phyloP scores from a whole-genome alignment of 139 green algal genomes.

The Chlorella sp. region DNA sequence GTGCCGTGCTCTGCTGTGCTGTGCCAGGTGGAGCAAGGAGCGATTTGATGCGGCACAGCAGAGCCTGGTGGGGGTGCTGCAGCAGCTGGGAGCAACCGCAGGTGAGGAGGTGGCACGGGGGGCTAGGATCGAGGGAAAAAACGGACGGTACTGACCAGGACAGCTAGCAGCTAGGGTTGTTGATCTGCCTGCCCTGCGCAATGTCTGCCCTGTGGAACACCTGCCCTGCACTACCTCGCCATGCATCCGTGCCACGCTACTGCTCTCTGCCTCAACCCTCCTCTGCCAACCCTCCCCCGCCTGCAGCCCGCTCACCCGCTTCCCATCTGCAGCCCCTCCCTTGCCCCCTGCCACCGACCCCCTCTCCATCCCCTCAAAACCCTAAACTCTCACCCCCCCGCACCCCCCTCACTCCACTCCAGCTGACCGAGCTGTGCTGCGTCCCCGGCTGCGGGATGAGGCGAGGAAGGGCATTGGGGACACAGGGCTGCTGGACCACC shows the following conservation, averaged over 20 bases:
- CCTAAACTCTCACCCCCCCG: not conserved
- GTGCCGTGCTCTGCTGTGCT: no score
- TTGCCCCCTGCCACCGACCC: no score
- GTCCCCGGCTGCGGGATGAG: constrained; percentile 62
- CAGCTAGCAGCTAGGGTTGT: not conserved
- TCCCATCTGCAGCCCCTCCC: not conserved
- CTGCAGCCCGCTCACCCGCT: not conserved
- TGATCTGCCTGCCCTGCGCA: not conserved
- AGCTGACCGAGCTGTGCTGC: constrained; percentile 54
- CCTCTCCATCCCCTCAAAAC: no score
- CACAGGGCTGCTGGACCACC: constrained; percentile 72
- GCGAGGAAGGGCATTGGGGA: constrained; percentile 65
- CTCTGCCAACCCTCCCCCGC: not conserved
- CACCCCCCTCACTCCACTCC: not conserved
- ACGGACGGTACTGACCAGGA: no score
- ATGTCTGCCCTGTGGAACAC: not conserved
- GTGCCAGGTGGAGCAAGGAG: constrained; percentile 44
- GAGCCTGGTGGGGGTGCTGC: constrained; percentile 61
- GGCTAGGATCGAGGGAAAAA: not conserved
- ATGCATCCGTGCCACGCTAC: not conserved
- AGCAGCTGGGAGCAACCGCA: constrained; percentile 22
- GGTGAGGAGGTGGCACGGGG: not conserved
- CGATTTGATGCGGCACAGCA: constrained; percentile 58
- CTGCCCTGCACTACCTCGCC: not conserved
- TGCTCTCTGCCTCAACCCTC: no score